A percentile compares a stretch with the other conserved stretches of the same genome.
phyloP scores from a whole-genome alignment of 2,329 filamentous ascomycete genomes.

The Alternaria conjuncta region DNA sequence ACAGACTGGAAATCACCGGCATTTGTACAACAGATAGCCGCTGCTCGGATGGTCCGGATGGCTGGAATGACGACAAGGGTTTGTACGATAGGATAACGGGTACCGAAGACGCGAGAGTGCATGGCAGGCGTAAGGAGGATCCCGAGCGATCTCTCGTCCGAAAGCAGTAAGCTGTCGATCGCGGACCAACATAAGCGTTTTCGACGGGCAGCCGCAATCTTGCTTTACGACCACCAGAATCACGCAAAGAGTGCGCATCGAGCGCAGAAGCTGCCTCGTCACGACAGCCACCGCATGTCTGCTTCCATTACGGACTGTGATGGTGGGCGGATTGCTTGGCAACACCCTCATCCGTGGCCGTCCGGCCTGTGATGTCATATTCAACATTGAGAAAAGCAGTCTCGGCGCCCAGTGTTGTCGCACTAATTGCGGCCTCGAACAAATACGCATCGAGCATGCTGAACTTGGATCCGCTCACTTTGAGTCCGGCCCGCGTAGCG shows the following conservation, averaged over 20 bases:
- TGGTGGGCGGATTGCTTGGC: background rate
- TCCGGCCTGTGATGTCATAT: conserved; percentile 6
- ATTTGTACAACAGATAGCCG: background rate
- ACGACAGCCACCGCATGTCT: background rate
- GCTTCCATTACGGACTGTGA: background rate
- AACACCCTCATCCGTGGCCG: background rate
- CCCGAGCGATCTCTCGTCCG: conserved; percentile 10
- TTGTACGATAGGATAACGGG: background rate
- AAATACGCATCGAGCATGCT: background rate
- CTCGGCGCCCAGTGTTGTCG: background rate
- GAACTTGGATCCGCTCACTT: background rate
- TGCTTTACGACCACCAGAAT: background rate
- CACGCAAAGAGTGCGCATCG: background rate
- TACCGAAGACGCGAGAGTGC: background rate
- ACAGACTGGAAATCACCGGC: background rate
- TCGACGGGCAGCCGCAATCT: background rate
- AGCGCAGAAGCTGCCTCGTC: background rate
- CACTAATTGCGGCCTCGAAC: conserved; percentile 8
- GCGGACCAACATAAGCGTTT: background rate
- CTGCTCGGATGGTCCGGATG: background rate
- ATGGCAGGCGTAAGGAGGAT: background rate
- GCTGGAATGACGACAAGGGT: background rate
- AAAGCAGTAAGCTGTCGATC: conserved; percentile 8
- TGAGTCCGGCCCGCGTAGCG: background rate
- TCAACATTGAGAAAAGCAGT: conserved; percentile 1